Percentiles rank a stretch among this genome's conserved stretches.
These are phyloP conservation scores for Colletotrichum tanaceti DNA, from an alignment of 2,329 filamentous ascomycete genomes.

Conservation along the genomic window DNA sequence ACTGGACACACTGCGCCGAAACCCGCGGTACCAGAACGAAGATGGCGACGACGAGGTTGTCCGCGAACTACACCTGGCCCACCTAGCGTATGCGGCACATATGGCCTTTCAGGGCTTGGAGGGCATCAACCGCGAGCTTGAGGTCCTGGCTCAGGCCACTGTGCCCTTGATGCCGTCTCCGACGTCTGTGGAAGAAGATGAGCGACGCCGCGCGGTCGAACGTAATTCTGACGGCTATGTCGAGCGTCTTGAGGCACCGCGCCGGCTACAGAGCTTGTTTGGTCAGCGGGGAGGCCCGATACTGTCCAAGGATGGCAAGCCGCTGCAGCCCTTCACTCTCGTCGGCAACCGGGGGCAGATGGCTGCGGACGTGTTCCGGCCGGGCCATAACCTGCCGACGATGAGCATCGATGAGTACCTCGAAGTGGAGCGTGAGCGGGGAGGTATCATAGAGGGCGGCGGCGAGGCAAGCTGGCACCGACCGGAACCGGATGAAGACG, in stretches of 20 bases:
- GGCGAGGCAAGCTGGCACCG: conserved; percentile 77
- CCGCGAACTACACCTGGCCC: conserved; percentile 81
- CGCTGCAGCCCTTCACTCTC: conserved; percentile 90
- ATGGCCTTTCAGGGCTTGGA: conserved; percentile 90
- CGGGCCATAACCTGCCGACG: conserved; percentile 92
- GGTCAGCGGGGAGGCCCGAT: conserved; percentile 71
- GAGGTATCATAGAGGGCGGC: conserved; percentile 91
- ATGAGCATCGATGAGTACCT: conserved; percentile 99
- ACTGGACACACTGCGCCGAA: conserved; percentile 69
- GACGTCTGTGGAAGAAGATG: conserved; percentile 61
- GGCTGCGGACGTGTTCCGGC: conserved; percentile 83
- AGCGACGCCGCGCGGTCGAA: conserved; percentile 51
- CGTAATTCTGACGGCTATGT: conserved; percentile 67
- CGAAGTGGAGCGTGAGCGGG: conserved; percentile 85
- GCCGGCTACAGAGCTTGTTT: conserved; percentile 60
- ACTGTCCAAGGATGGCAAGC: conserved; percentile 82
- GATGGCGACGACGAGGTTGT: conserved; percentile 87
- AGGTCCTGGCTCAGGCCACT: conserved; percentile 83
- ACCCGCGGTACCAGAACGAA: conserved; percentile 65
- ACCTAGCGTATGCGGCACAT: conserved; percentile 79
- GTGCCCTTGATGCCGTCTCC: conserved; percentile 57
- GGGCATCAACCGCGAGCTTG: conserved; percentile 83
- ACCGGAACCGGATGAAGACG: conserved; percentile 87
- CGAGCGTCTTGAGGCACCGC: conserved; percentile 78
- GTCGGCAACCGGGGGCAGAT: conserved; percentile 81